A percentile compares a stretch with the other conserved stretches of the same genome.
phyloP scores from a whole-genome alignment of 2,329 filamentous ascomycete genomes.

The Penicillium decumbens region DNA sequence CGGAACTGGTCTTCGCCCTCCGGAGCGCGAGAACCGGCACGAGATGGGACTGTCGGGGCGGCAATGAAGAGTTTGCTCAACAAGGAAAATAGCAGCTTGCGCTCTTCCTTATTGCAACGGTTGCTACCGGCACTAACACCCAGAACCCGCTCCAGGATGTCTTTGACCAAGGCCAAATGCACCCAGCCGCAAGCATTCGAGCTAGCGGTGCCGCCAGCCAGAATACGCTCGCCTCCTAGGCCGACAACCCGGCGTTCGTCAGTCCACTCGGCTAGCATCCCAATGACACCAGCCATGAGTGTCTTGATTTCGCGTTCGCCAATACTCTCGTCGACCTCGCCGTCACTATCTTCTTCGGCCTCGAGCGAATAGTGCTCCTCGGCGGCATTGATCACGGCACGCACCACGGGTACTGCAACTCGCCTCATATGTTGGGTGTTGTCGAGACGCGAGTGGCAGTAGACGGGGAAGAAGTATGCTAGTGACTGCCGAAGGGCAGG shows the following conservation, averaged over 20 bases:
- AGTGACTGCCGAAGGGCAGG: slow-evolving; percentile 79
- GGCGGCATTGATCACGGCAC: slow-evolving; percentile 58
- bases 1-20: slow-evolving; percentile 60
- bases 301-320: slow-evolving; percentile 54
- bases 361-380: slow-evolving; percentile 66
- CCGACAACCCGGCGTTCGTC: slow-evolving; percentile 75
- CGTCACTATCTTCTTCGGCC: slow-evolving; percentile 67
- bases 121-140: slow-evolving; percentile 40
- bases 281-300: slow-evolving; percentile 70
- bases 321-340: slow-evolving; percentile 71
- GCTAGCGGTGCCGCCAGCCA: slow-evolving; percentile 52
- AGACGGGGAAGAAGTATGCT: slow-evolving; percentile 91
- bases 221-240: slow-evolving; percentile 49
- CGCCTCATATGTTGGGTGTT: slow-evolving; percentile 78
- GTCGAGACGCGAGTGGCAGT: slow-evolving; percentile 76
- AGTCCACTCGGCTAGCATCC: slow-evolving; percentile 84
- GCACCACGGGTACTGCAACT: slow-evolving; percentile 69
- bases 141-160: slow-evolving; percentile 70
- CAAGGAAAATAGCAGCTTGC: slow-evolving; percentile 71
- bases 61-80: slow-evolving; percentile 79
- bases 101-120: slow-evolving; percentile 63
- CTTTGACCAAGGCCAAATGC: slow-evolving; percentile 71
- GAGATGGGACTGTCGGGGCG: slow-evolving; percentile 52
- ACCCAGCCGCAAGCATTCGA: slow-evolving; percentile 63
- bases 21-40: slow-evolving; percentile 39